Evolutionary conservation across 495 filamentous ascomycete species (phyloP), one percentile per base, ranked within the genome.

Genomic region (Mytilinidion resinicola): DNA sequence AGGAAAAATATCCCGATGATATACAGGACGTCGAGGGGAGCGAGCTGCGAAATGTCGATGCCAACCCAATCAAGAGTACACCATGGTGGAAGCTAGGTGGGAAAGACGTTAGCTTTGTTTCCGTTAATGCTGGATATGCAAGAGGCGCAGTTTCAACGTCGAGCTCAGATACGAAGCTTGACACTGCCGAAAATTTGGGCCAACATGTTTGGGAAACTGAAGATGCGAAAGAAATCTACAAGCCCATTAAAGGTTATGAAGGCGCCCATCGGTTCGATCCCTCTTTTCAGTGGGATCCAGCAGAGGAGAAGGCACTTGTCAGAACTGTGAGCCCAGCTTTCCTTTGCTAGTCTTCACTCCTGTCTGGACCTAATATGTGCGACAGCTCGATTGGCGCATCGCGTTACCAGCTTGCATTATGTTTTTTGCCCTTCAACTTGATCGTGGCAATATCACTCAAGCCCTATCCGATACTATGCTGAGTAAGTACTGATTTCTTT

Each of bases 181-280:
- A 12, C 14, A 5, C 12, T 15, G 14, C 1, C 12, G 42, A 46
- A 46, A 12, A 0, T 7, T 15, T 46, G 42, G 42, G 42, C 9
- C 42, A n/a, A 17, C 42, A 46, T n/a, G 42, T 46, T 20, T 46
- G 20, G 8, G 42, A 46, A 46, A 46, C 42, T 12, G 42, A 46
- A 15, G 42, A 46, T 11, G 20, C 42, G 42, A 46, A 46, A 20
- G 42, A 46, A 15, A 46, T 53, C 33, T 53, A 37, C 35, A 39
- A 53, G 35, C 51, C 51, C 15, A 37, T 53, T 39, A 30, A 37
- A 39, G 36, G 36, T 11, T 53, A 53, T 53, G 51, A 53, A 19
- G 51, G 51, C 9, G 15, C 12, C 30, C 75, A 77, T 56, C 72
- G 73, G 14, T 81, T 80, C 47, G 78, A 82, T 56, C 77, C 78